Evolutionary conservation across 805 yeast genomes (phyloP).

Genomic region (Cyberlindnera maclurae): DNA sequence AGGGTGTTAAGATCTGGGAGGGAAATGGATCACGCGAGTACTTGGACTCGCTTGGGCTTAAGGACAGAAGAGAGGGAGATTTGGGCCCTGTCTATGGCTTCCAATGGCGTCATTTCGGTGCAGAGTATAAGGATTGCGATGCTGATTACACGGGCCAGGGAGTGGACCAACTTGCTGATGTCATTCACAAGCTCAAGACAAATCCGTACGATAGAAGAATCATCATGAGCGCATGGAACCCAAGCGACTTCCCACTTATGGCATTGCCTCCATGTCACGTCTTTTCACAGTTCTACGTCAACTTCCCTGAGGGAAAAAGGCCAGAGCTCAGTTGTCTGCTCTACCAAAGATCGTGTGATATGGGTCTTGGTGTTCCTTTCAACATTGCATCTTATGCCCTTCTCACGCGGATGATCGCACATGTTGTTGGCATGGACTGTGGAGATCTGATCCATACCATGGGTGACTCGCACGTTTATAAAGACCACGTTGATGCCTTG

Average conservation of each 20-base stretch:
- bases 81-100: constrained; percentile 98
- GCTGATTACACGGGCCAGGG: constrained; percentile 86
- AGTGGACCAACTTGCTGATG: constrained; percentile 77
- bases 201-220: constrained; percentile 95
- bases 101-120: constrained; percentile 99
- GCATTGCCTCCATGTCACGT: constrained; percentile 99
- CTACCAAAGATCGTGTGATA: constrained; percentile 97
- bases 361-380: constrained; percentile 99
- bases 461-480: constrained; percentile 96
- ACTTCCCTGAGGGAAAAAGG: constrained; percentile 54
- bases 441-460: constrained; percentile 93
- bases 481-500: constrained; percentile 88
- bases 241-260: constrained; percentile 89
- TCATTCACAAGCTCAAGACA: constrained; percentile 71
- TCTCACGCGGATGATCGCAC: constrained; percentile 90
- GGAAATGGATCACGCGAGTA: constrained; percentile 95
- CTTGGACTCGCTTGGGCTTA: constrained; percentile 75
- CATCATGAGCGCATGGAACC: constrained; percentile 97
- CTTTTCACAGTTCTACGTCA: constrained; percentile 90
- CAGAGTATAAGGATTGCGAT: constrained; percentile 80
- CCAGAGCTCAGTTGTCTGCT: constrained; percentile 80
- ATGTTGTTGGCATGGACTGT: constrained; percentile 88
- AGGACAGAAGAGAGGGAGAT: constrained; percentile 83
- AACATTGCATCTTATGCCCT: constrained; percentile 95
- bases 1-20: constrained; percentile 97